A percentile compares a stretch with the other conserved stretches of the same genome.
Evolutionary conservation across 2,329 filamentous ascomycete genomes (phyloP).

Genomic region (Neocatenulostroma microsporum): DNA sequence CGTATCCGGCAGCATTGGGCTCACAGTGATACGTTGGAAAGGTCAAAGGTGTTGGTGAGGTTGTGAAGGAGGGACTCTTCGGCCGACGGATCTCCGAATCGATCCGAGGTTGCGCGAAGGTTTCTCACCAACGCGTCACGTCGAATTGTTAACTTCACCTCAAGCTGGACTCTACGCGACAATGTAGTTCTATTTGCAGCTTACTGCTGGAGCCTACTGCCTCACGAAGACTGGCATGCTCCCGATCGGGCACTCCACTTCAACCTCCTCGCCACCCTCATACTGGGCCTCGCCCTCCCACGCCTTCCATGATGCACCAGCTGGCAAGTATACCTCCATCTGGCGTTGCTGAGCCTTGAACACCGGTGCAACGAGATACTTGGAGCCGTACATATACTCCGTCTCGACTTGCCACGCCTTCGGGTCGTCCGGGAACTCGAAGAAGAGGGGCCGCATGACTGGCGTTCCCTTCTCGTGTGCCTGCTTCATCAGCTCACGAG

Average conservation of each 20-base stretch:
- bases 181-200: background rate
- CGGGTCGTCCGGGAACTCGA: constrained; percentile 53
- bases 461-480: constrained; percentile 54
- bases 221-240: constrained; percentile 17
- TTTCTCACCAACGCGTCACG: too few species aligned
- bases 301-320: constrained; percentile 38
- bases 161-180: too few species aligned
- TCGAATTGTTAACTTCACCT: too few species aligned
- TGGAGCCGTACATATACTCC: constrained; percentile 57
- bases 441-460: constrained; percentile 56
- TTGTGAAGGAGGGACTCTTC: constrained; percentile 53
- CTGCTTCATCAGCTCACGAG: constrained; percentile 49
- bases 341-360: constrained; percentile 41
- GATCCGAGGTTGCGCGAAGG: background rate
- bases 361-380: constrained; percentile 53
- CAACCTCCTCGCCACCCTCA: constrained; percentile 13
- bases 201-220: background rate
- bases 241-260: constrained; percentile 15
- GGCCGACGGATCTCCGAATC: background rate
- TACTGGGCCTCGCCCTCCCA: constrained; percentile 30
- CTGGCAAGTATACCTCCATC: constrained; percentile 48
- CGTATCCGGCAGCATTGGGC: too few species aligned
- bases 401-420: constrained; percentile 50
- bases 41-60: background rate
- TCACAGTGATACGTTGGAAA: background rate